Base-by-base conservation (phyloP, 768 basidiomycete species). In the Amanita molliuscula region DNA sequence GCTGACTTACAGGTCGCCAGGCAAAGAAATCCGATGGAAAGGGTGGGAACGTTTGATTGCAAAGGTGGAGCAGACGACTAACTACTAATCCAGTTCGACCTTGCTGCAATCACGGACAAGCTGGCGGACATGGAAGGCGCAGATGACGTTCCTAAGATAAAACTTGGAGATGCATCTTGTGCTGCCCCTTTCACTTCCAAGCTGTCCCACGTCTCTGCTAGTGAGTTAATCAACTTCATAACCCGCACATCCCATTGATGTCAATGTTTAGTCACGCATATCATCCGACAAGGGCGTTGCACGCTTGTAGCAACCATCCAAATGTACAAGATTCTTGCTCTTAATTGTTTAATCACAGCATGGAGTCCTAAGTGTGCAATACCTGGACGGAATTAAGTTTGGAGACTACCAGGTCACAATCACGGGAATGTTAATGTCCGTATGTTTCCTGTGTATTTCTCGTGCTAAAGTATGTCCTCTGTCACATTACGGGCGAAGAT, bases 161-260 rank as follows among this genome's bases (percentile, higher is more conserved):
- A 98, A 67, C 82, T 98, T 25, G 96, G 96, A n/a, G 96, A 98
- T 61, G 96, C 96, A 0, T 97, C 93, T 2, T 97, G 94, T 61
- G 96, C 96, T 5, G 96, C 96, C 2, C 96, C 96, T 0, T 99
- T 99, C 71, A 98, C 96, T 0, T 97, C 94, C 8, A 99, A 99
- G 65, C 68, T 99, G 48, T 87, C 88, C n/a, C 95, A 99, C 62
- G 96, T 99, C 45, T 79, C 88, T 56, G 93, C 96, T 28, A 90
- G 94, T 96, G 59, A 58, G 92, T n/a, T 20, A 1, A 0, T 20
- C 7, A 21, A 20, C 33, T 21, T 35, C 26, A 44, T 26, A 48
- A 23, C 20, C 9, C n/a, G 6, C 15, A 55, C 54, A 23, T 50
- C 31, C 5, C 28, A 35, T 4, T 36, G 49, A 18, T 54, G 11